A percentile compares a stretch with the other conserved stretches of the same genome.
Evolutionary conservation across 2,329 filamentous ascomycete genomes (phyloP).

Genomic region (Verticillium albo-atrum): DNA sequence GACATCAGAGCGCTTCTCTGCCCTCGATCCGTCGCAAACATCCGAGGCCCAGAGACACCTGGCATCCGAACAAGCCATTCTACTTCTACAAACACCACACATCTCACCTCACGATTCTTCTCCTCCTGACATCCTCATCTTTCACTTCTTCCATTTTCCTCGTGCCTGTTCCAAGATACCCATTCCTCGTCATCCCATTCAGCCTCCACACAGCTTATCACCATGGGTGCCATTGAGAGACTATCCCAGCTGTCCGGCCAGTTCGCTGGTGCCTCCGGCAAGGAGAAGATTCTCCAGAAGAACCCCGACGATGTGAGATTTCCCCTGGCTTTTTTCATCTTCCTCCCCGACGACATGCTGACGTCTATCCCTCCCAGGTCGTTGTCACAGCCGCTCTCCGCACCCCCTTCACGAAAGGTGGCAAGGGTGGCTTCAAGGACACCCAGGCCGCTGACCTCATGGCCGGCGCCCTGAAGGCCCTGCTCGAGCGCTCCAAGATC

Average conservation of each 20-base stretch:
- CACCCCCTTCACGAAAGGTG: conserved; percentile 87
- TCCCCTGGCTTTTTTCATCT: background rate
- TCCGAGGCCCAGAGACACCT: background rate
- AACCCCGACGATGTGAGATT: conserved; percentile 59
- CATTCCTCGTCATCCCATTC: background rate
- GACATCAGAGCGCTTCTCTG: background rate
- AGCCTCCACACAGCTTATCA: background rate
- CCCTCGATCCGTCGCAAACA: background rate
- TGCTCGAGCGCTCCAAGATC: conserved; percentile 82
- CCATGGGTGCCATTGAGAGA: conserved; percentile 46
- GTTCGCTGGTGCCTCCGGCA: conserved; percentile 45
- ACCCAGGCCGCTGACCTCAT: conserved; percentile 83
- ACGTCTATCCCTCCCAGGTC: conserved; percentile 45
- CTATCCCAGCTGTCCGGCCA: conserved; percentile 59
- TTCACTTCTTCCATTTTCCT: background rate
- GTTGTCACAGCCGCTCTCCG: conserved; percentile 91
- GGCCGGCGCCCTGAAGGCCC: conserved; percentile 72
- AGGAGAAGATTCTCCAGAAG: conserved; percentile 59
- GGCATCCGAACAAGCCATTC: background rate
- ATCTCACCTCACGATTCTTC: background rate
- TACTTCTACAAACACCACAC: background rate
- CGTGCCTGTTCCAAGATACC: background rate
- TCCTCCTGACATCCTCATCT: background rate
- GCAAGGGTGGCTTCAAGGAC: conserved; percentile 94
- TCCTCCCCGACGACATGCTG: conserved; percentile 10